Base-by-base conservation (phyloP, 1,284 basidiomycete species). In the Mycosarcoma mackinlayi region DNA sequence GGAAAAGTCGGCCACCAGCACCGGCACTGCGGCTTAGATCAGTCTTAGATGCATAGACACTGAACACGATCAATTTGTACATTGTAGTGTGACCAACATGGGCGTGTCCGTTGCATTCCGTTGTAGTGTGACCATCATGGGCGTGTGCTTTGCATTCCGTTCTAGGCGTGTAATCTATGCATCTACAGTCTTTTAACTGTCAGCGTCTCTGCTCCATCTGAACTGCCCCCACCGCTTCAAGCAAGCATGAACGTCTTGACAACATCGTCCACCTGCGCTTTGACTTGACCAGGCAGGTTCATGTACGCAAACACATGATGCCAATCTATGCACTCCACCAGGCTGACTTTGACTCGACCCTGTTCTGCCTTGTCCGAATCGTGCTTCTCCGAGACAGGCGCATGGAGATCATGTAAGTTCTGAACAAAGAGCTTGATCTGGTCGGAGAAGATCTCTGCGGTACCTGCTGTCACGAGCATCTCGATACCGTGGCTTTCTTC, bases 1-100 rank as follows among this genome's bases (percentile, higher is more conserved):
- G 92, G 92, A 50, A 11, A 52, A 41, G 13, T 13, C 48, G n/a
- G 4, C 33, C 6, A 44, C 31, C 16, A 11, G 13, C 31, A 23
- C 23, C 8, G 45, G 9, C 14, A 25, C 41, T 30, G 41, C 27
- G 18, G n/a, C 41, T 44, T 10, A 21, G 31, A 23, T 14, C 38
- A 39, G 1, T 16, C 33, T 35, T n/a, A n/a, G n/a, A n/a, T n/a
- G n/a, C n/a, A n/a, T n/a, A n/a, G n/a, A n/a, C n/a, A n/a, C n/a
- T n/a, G n/a, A n/a, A n/a, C n/a, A n/a, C n/a, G n/a, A n/a, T n/a
- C n/a, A n/a, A n/a, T n/a, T n/a, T n/a, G n/a, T n/a, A n/a, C n/a
- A n/a, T n/a, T n/a, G n/a, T n/a, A n/a, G n/a, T n/a, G n/a, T n/a
- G n/a, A n/a, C n/a, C n/a, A n/a, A n/a, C n/a, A n/a, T n/a, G n/a